Conservation (phyloP, 192 early-diverging fungal species). For the Gonapodya prolifera region DNA sequence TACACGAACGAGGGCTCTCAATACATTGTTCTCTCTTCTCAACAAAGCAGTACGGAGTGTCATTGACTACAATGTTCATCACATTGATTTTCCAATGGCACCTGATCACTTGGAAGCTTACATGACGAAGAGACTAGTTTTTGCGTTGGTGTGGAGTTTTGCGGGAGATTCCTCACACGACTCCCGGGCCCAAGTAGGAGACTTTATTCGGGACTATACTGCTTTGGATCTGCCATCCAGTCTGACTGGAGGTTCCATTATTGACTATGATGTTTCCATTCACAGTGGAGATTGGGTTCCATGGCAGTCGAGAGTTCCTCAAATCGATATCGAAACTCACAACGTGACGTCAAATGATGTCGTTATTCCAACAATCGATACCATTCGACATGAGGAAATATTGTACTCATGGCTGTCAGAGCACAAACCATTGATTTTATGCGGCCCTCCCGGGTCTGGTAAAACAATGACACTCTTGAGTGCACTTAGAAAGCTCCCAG, state of each 20-base stretch:
- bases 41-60: constrained; percentile 75
- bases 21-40: constrained; percentile 80
- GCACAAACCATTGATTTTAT: constrained; percentile 87
- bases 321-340: constrained; percentile 89
- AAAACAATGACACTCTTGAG: constrained; percentile 99
- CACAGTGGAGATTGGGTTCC: constrained; percentile 75
- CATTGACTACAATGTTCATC: constrained; percentile 80
- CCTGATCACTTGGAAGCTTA: constrained; percentile 63
- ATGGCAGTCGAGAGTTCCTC: constrained; percentile 81
- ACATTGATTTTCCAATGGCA: constrained; percentile 88
- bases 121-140: constrained; percentile 66
- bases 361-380: constrained; percentile 96
- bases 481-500: constrained; percentile 81
- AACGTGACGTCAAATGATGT: constrained; percentile 81
- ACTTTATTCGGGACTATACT: constrained; percentile 62
- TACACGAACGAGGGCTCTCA: constrained; percentile 66
- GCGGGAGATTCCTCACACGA: constrained; percentile 75
- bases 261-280: constrained; percentile 84
- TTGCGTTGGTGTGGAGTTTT: constrained; percentile 89
- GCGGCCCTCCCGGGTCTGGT: constrained; percentile 97
- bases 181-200: constrained; percentile 56
- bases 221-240: constrained; percentile 60
- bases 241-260: constrained; percentile 33
- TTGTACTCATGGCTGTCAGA: constrained; percentile 92
- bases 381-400: constrained; percentile 92